phyloP scores from a whole-genome alignment of 2,329 filamentous ascomycete species.

The Sporothrix brasiliensis region DNA sequence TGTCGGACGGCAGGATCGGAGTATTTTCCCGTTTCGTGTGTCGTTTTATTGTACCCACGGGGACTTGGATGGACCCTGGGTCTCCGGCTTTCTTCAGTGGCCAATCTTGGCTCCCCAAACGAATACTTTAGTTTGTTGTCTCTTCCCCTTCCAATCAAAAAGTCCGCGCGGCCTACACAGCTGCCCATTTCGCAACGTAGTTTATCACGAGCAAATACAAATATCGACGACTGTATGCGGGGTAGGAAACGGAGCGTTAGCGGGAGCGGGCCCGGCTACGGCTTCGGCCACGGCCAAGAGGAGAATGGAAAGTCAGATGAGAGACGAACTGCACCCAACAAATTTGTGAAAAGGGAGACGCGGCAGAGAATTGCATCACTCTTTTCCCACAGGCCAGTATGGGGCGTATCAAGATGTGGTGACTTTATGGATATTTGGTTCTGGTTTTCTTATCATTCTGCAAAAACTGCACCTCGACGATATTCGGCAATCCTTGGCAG shows the following conservation, averaged over 20 bases:
- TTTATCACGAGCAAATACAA: neutral
- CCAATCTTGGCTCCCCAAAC: neutral
- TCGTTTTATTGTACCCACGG: neutral
- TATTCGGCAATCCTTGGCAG: conserved; percentile 1
- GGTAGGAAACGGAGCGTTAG: neutral
- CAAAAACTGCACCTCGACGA: neutral
- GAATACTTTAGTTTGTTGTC: neutral
- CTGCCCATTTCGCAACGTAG: neutral
- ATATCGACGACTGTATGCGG: neutral
- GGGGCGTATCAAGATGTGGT: neutral
- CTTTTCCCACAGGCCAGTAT: neutral
- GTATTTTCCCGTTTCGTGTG: conserved; percentile 2
- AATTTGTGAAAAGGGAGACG: neutral
- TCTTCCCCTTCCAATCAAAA: conserved; percentile 14
- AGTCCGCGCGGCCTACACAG: conserved; percentile 15
- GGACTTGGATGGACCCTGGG: conserved; percentile 8
- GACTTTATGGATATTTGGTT: neutral
- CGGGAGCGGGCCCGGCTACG: conserved; percentile 13
- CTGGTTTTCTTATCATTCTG: neutral
- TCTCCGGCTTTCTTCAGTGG: neutral
- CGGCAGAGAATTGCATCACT: neutral
- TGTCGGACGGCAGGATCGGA: conserved; percentile 6
- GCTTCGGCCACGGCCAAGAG: neutral
- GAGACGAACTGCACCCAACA: neutral
- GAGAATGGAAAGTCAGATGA: neutral